phyloP scores from a whole-genome alignment of 108 stramenopile species.

The Nitzschia sp. region DNA sequence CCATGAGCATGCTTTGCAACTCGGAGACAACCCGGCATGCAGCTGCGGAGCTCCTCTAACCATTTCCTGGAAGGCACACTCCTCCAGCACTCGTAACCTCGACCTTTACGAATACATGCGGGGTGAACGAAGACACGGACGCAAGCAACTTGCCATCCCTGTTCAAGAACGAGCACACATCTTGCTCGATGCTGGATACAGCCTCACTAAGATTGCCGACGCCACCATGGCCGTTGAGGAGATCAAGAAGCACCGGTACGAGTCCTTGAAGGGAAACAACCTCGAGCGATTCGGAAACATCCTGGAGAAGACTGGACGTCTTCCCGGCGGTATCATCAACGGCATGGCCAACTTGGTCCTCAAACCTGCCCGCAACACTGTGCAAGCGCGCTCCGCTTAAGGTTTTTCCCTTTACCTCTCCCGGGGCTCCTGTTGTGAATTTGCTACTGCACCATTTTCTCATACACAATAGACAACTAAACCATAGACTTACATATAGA shows the following conservation, averaged over 20 bases:
- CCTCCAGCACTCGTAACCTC: background rate
- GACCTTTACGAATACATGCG: constrained; percentile 33
- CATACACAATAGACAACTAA: constrained; percentile 8
- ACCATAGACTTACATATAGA: background rate
- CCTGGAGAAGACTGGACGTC: constrained; percentile 10
- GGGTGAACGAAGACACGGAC: constrained; percentile 7
- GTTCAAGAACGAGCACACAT: constrained; percentile 36
- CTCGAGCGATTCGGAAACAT: constrained; percentile 2
- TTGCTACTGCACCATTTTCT: background rate
- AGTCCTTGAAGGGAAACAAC: constrained; percentile 13
- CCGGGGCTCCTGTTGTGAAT: no score
- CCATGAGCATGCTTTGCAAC: constrained; percentile 28
- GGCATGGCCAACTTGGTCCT: constrained; percentile 9
- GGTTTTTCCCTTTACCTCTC: background rate
- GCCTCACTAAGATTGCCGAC: constrained; percentile 20
- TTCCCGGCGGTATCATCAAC: constrained; percentile 14
- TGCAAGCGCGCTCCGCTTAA: constrained; percentile 27
- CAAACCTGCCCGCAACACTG: constrained; percentile 20
- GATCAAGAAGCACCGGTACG: constrained; percentile 32
- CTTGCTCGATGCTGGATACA: constrained; percentile 31
- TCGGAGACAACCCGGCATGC: constrained; percentile 47
- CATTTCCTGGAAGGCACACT: constrained; percentile 33
- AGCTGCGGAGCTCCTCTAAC: constrained; percentile 34
- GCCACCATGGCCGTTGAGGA: constrained; percentile 23
- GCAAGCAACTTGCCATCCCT: constrained; percentile 23